Evolutionary conservation across 495 filamentous ascomycete species (phyloP).

Genomic region (Diplogelasinospora grovesii): DNA sequence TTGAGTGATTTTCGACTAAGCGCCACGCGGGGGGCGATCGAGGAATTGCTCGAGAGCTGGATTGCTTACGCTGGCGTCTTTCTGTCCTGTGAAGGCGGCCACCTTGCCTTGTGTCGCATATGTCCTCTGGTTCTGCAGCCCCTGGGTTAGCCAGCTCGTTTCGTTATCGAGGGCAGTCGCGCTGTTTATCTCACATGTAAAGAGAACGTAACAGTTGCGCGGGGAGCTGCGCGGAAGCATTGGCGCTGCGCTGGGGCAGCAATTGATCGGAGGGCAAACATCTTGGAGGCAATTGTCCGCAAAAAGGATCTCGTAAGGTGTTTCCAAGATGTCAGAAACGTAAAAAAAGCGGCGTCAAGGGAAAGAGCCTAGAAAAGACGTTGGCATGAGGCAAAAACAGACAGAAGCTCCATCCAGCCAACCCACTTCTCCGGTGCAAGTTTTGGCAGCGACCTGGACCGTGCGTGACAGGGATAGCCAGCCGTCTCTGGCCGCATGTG

Average conservation of each 20-base stretch:
- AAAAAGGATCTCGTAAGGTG: neutral
- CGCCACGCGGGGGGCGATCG: too few relatives aligned
- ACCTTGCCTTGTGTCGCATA: slow-evolving; percentile 60
- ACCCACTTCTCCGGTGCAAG: slow-evolving; percentile 12
- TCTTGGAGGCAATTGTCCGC: slow-evolving; percentile 22
- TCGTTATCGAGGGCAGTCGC: slow-evolving; percentile 2
- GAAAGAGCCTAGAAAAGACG: slow-evolving; percentile 6
- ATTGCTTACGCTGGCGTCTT: slow-evolving; percentile 72
- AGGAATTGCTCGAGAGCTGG: too few relatives aligned
- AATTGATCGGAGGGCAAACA: slow-evolving; percentile 46
- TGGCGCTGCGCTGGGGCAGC: slow-evolving; percentile 48
- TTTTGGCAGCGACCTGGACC: slow-evolving; percentile 11
- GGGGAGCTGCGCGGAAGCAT: slow-evolving; percentile 39
- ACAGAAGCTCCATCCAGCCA: slow-evolving; percentile 4
- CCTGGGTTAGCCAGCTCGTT: slow-evolving; percentile 8
- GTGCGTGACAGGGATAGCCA: too few relatives aligned
- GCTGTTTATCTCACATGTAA: slow-evolving; percentile 35
- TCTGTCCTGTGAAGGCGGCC: slow-evolving; percentile 86
- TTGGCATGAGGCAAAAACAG: slow-evolving; percentile 12
- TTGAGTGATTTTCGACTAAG: slow-evolving; percentile 41
- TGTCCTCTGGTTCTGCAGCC: slow-evolving; percentile 35
- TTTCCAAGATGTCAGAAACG: neutral
- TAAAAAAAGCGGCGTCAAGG: slow-evolving; percentile 9
- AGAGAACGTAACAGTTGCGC: slow-evolving; percentile 38
- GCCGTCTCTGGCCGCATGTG: too few relatives aligned